Base-by-base conservation (phyloP, 495 filamentous ascomycete genomes). In the Annulohypoxylon nitens region DNA sequence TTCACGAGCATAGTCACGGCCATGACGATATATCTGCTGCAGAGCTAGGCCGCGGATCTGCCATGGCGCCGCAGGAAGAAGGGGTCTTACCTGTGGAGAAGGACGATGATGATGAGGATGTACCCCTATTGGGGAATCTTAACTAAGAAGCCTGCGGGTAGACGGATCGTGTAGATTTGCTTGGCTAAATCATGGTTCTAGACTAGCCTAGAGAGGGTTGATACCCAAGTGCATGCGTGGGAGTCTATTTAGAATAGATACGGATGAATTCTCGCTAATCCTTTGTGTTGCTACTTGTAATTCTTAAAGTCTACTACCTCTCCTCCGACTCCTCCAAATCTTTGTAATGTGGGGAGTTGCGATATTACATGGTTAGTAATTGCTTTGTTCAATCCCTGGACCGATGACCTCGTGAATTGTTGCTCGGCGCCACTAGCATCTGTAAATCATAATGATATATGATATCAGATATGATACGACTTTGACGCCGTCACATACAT, bases 81-180 rank as follows among this genome's bases (percentile, higher is more conserved):
- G 69, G 69, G 4, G 23, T 66, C 10, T 4, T 61, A 11, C 62
- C 59, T 14, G 62, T 74, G 1, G 75, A 78, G 43, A 67, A 73
- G n/a, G 73, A 75, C 20, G 70, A 75, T 4, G 75, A 71, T 43
- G 77, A 79, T 18, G 77, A 79, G 54, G 77, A 79, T 53, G 70
- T 79, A 4, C 69, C 77, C 14, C 64, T 77, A 1, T 4, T 79
- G 10, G 77, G 77, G 9, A 64, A 79, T 61, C 36, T 79, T 30
- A 69, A 8, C 10, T 75, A 14, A 61, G 45, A 7, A 4, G 9
- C 20, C 23, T 14, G 2, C 2, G 10, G 26, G n/a, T 26, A 54
- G 26, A 54, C 23, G 3, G n/a, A 47, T 25, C 0, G 30, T 30
- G 30, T 30, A 43, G 48, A 55, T 53, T 41, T 14, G 8, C 23